Evolutionary conservation across 164 flowering plant species (phyloP).

Genomic region (Cinnamomum chago): DNA sequence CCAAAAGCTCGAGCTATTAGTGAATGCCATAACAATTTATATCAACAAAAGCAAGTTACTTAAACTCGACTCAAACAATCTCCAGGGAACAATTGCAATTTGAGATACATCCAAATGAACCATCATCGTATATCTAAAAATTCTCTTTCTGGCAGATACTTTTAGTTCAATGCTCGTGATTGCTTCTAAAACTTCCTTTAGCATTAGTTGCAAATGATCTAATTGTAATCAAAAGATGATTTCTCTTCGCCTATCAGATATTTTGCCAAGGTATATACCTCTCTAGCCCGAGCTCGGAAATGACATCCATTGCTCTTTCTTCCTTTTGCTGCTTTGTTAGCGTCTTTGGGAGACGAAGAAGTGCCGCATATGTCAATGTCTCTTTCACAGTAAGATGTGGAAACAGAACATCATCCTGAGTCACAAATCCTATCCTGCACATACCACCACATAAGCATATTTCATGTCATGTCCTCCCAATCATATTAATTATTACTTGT

Average conservation of each 20-base stretch:
- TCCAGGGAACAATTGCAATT: no score
- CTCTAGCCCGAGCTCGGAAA: constrained; percentile 62
- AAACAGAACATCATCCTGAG: constrained; percentile 92
- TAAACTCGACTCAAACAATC: no score
- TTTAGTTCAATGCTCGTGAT: background rate
- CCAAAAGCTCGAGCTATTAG: no score
- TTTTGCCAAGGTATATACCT: background rate
- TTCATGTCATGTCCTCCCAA: background rate
- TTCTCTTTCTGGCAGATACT: background rate
- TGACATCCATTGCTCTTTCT: constrained; percentile 75
- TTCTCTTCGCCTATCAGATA: background rate
- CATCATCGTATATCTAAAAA: no score
- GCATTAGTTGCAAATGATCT: background rate
- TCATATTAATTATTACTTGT: background rate
- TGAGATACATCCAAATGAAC: background rate
- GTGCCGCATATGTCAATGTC: constrained; percentile 83
- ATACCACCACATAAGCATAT: background rate
- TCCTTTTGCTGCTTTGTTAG: constrained; percentile 73
- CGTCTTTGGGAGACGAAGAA: constrained; percentile 63
- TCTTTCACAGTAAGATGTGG: constrained; percentile 95
- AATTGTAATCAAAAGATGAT: background rate
- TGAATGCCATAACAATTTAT: no score
- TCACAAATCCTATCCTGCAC: constrained; percentile 96
- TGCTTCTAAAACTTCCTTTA: background rate
- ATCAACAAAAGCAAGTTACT: no score